Base-by-base conservation (phyloP, 306 rosid genomes). In the Medicago lupulina region DNA sequence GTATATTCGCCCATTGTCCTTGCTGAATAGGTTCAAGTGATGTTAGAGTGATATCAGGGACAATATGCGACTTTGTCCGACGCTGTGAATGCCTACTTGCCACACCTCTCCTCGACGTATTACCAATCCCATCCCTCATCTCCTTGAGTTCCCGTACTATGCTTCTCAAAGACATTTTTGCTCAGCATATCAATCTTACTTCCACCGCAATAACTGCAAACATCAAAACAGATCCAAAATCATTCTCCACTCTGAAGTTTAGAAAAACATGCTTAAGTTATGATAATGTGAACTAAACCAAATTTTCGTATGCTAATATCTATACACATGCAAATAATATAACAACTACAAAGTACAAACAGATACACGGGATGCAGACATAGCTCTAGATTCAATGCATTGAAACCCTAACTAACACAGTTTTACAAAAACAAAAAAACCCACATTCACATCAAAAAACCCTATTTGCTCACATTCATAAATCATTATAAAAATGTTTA, bases 91-190 rank as follows among this genome's bases (percentile, higher is more conserved):
- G 85, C 85, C 82, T 88, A 71, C 87, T 50, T 31, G 82, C 93
- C 7, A 80, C 84, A 71, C 89, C 84, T 76, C 96, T 81, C 81
- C 58, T 90, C 1, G 94, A 85, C 46, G 83, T 86, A 82, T 82
- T 90, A 34, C 92, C 87, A 41, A 92, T 79, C 15, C 97, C 92
- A 82, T 87, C 96, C 78, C 81, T 90, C 85, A 90, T 87, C 79
- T 87, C 92, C 84, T 86, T 78, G 28, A 89, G 86, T 79, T 89
- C 93, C 2, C 93, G 83, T 13, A 91, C 84, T 49, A 89, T 73
- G 82, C 84, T 85, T 84, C 85, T 91, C 67, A 93, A 85, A 59
- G 95, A 86, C 97, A 91, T 93, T 59, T 62, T 84, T 43, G 1
- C 75, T 17, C 59, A 76, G 74, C 87, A 83, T 65, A 82, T 41